phyloP scores from a whole-genome alignment of 306 rosid species.

The Cucurbita pepo region DNA sequence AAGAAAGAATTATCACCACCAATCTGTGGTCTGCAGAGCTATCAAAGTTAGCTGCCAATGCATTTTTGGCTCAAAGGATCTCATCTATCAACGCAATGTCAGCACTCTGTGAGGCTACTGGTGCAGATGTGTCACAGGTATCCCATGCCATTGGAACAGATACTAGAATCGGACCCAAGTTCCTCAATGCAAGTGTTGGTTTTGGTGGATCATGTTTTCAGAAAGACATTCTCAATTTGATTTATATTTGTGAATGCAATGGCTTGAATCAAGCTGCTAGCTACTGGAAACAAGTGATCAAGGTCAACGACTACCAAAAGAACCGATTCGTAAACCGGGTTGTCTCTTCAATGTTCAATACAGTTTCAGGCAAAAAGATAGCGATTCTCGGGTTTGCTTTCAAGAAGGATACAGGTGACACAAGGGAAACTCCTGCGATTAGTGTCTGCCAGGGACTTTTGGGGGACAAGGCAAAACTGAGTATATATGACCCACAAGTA shows the following conservation, averaged over 20 bases:
- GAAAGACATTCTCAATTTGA: slow-evolving; percentile 68
- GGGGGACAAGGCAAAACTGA: slow-evolving; percentile 48
- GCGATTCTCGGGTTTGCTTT: slow-evolving; percentile 68
- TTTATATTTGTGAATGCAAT: slow-evolving; percentile 66
- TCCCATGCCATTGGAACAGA: slow-evolving; percentile 56
- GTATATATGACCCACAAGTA: slow-evolving; percentile 53
- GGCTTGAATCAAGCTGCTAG: slow-evolving; percentile 59
- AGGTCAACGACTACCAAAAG: slow-evolving; percentile 78
- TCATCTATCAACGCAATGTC: slow-evolving; percentile 78
- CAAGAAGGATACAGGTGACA: slow-evolving; percentile 73
- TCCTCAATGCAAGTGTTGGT: slow-evolving; percentile 69
- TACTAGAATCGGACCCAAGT: slow-evolving; percentile 55
- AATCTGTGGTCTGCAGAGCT: slow-evolving; percentile 79
- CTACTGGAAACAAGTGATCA: slow-evolving; percentile 70
- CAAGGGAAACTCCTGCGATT: slow-evolving; percentile 72
- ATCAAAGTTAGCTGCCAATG: slow-evolving; percentile 74
- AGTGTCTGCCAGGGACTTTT: slow-evolving; percentile 74
- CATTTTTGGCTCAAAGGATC: slow-evolving; percentile 70
- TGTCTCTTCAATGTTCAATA: slow-evolving; percentile 71
- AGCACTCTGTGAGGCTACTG: slow-evolving; percentile 75
- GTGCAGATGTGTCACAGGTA: slow-evolving; percentile 58
- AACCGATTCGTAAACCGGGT: slow-evolving; percentile 53
- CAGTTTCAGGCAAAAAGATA: slow-evolving; percentile 66
- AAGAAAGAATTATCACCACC: slow-evolving; percentile 51
- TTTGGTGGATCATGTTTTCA: slow-evolving; percentile 88